Base-by-base conservation (phyloP, 108 stramenopile species). In the Fragilaria radians region DNA sequence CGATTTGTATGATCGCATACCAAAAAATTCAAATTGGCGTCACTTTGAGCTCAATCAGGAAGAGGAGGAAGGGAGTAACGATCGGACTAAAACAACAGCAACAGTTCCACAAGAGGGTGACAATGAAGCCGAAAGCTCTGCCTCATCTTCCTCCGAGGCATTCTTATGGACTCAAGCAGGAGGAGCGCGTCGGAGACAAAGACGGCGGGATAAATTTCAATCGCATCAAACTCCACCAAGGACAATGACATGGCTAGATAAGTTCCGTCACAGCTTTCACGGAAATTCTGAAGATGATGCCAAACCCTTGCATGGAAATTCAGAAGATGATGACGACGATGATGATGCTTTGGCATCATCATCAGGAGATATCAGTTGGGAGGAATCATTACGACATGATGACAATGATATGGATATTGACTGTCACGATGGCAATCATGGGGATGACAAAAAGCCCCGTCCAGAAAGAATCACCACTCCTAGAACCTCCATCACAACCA, bases 11-110 rank as follows among this genome's bases (percentile, higher is more conserved):
- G 36, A 42, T 14, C 36, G 14, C 36, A 32, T 32, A 19, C 55
- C 55, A 19, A 57, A 57, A 32, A 57, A 57, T 36, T 27, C 25
- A 33, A 57, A 57, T 36, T 57, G 55, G 55, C 25, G 11, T 57
- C 55, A 57, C 23, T 57, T 57, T 57, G 55, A 57, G 34, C 29
- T 19, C 31, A 19, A 1, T 21, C 19, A 33, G n/a, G 2, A 33
- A 36, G 4, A 57, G 19, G 55, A 57, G 7, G 28, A 18, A 4
- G 5, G 9, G 3, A 14, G 19, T 24, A 14, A 7, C 14, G 36
- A 7, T 11, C 11, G 36, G 36, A 14, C 7, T 11, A 14, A 14
- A 11, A 14, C 14, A 7, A 42, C 11, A 42, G 36, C 36, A 42
- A 11, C 36, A 42, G 11, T 42, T 42, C 11, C 7, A 14, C 11